phyloP scores from a whole-genome alignment of 2,329 filamentous ascomycete species.

The Pestalotiopsis sp. region DNA sequence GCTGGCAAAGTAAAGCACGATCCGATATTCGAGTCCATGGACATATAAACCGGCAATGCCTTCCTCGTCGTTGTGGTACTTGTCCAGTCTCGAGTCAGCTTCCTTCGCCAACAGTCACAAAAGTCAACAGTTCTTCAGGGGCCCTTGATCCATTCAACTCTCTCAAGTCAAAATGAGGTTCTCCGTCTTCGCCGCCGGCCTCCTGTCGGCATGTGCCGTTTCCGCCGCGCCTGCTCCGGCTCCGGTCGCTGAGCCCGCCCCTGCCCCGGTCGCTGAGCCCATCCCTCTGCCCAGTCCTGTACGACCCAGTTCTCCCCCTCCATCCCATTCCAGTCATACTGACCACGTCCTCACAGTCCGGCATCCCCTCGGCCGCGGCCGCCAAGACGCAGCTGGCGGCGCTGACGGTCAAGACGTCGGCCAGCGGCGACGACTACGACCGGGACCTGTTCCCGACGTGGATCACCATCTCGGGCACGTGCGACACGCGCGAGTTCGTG shows the following conservation, averaged over 20 bases:
- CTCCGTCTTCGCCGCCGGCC: slow-evolving; percentile 21
- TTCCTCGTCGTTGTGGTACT: background rate
- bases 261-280: slow-evolving; percentile 6
- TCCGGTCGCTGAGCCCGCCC: background rate
- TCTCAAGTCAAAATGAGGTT: slow-evolving; percentile 23
- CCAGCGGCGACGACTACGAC: slow-evolving; percentile 59
- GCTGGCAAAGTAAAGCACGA: no score
- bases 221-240: slow-evolving; percentile 21
- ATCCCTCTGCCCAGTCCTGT: slow-evolving; percentile 23
- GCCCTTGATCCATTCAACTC: background rate
- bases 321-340: background rate
- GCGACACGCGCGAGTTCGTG: slow-evolving; percentile 74
- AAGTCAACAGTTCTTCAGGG: background rate
- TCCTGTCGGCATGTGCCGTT: slow-evolving; percentile 24
- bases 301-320: slow-evolving; percentile 3
- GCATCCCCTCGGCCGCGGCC: slow-evolving; percentile 60
- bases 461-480: slow-evolving; percentile 65
- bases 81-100: background rate
- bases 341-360: slow-evolving; percentile 42
- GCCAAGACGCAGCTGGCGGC: slow-evolving; percentile 60
- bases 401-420: slow-evolving; percentile 59
- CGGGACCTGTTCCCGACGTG: slow-evolving; percentile 73
- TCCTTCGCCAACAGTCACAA: background rate
- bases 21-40: background rate
- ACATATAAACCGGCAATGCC: background rate